Evolutionary conservation across 305 asterid species (phyloP), one percentile per base, ranked within the genome.

Genomic region (Solanum aculeatissimum): DNA sequence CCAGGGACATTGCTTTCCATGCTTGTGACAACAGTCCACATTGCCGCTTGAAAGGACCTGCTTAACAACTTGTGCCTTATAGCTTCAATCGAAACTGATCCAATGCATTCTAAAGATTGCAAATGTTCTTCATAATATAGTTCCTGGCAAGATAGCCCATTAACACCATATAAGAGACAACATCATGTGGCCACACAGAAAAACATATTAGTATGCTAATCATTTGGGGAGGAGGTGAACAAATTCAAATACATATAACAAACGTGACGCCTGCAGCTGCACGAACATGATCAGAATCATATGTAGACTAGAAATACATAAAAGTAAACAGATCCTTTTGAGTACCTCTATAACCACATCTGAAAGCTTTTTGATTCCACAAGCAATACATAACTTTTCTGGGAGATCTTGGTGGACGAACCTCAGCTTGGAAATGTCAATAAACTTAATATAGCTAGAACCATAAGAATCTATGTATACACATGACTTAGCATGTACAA

Each of bases 281-380:
- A 77, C 38, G 51, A 84, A 62, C 43, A 27, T 65, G 66, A 83
- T n/a, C 27, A 16, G 43, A 83, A 58, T 32, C 47, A 18, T 65
- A 69, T 12, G 68, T 25, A 40, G 70, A 45, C 66, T 66, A 85
- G 81, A 51, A 32, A 54, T 83, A 49, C 9, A 53, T 32, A 78
- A 7, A 78, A 78, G 82, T 78, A 78, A 78, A 29, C 66, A 78
- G 49, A 79, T 80, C 53, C 79, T 68, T 72, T 82, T 13, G 70
- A 18, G 43, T 94, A 96, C 99, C 99, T 96, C 99, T 85, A 93
- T 90, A 86, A 96, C 99, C 58, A 93, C 97, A 88, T 93, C 97
- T 40, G 98, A 96, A 60, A 96, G 98, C 91, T 92, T 93, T 92
- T 88, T 91, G 82, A 96, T 92, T 84, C 97, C 92, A 85, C 95